Evolutionary conservation across 371 early-diverging fungal species (phyloP).

Genomic region (Phascolomyces articulosus): DNA sequence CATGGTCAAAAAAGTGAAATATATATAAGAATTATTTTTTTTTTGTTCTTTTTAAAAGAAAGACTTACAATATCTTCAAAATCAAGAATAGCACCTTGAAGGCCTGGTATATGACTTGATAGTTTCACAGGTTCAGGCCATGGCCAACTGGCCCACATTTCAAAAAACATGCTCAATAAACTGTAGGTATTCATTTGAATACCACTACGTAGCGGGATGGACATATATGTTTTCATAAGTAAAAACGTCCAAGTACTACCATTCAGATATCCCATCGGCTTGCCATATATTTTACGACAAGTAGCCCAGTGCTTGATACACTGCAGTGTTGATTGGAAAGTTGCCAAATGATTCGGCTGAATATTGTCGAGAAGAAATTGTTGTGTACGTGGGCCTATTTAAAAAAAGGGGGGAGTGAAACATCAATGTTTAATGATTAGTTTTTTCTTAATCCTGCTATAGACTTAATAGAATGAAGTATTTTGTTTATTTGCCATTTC

Average conservation of each 20-base stretch:
- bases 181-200: slow-evolving; percentile 3
- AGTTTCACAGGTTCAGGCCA: slow-evolving; percentile 45
- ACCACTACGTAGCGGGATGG: background rate
- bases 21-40: background rate
- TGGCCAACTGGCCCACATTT: slow-evolving; percentile 36
- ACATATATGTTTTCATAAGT: slow-evolving; percentile 31
- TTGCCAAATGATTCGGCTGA: slow-evolving; percentile 5
- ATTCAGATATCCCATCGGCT: slow-evolving; percentile 46
- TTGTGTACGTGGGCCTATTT: slow-evolving; percentile 43
- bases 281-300: slow-evolving; percentile 36
- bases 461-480: no score
- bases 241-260: slow-evolving; percentile 48
- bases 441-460: no score
- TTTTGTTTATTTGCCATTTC: background rate
- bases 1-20: no score
- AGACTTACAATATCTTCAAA: background rate
- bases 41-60: background rate
- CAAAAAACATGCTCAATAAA: slow-evolving; percentile 28
- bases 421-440: no score
- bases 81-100: background rate
- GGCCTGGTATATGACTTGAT: background rate
- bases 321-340: slow-evolving; percentile 31
- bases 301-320: slow-evolving; percentile 49
- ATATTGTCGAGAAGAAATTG: slow-evolving; percentile 26
- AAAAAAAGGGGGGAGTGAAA: no score